These are phyloP conservation scores for Plasmodium coatneyi DNA, from an alignment of 169 alveolate species.

Conservation along the genomic window DNA sequence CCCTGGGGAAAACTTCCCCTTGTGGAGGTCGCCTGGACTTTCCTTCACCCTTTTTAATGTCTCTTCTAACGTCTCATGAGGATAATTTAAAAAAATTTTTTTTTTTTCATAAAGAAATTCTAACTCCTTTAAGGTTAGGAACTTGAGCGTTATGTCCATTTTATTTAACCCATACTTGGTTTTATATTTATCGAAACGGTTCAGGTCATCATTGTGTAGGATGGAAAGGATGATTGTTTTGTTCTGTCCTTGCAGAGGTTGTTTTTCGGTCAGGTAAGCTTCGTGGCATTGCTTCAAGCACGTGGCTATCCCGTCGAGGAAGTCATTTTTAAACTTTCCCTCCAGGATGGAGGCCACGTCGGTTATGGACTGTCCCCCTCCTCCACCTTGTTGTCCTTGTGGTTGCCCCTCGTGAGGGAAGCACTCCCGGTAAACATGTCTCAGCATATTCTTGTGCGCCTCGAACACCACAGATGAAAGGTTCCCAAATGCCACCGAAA, in stretches of 20 bases:
- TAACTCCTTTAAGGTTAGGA: conserved; percentile 31
- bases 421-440: conserved; percentile 44
- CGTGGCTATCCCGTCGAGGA: conserved; percentile 28
- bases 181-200: conserved; percentile 23
- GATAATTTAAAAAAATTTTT: conserved; percentile 44
- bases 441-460: conserved; percentile 56
- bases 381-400: neutral
- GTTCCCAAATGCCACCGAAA: conserved; percentile 70
- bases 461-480: conserved; percentile 27
- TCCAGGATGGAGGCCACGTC: conserved; percentile 20
- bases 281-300: conserved; percentile 31
- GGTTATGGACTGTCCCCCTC: neutral
- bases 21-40: neutral
- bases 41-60: conserved; percentile 8
- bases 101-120: conserved; percentile 39
- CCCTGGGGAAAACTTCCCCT: neutral
- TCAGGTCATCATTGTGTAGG: conserved; percentile 17
- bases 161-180: conserved; percentile 22
- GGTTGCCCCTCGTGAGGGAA: neutral
- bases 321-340: conserved; percentile 33
- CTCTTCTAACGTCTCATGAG: conserved; percentile 13
- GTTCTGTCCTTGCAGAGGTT: neutral
- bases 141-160: conserved; percentile 1
- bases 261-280: neutral
- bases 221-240: conserved; percentile 5